These are phyloP conservation scores for Solanum neorickii DNA, from an alignment of 257 asterid genomes.

Conservation along the genomic window DNA sequence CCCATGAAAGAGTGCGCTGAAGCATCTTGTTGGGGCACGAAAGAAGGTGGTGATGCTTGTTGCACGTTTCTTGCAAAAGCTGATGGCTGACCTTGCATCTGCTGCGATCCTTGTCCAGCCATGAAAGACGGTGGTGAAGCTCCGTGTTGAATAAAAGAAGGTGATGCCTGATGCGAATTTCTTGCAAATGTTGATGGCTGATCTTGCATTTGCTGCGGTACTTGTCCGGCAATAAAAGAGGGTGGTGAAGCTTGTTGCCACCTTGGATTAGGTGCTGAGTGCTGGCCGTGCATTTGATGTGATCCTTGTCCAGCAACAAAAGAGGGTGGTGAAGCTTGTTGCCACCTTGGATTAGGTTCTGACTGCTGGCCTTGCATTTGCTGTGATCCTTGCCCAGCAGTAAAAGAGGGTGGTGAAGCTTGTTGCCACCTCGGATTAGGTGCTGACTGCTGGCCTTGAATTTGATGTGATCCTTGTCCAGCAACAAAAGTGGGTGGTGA, in stretches of 20 bases:
- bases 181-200: background rate
- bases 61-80: background rate
- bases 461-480: slow-evolving; percentile 2
- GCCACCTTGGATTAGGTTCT: background rate
- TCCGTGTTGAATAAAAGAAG: background rate
- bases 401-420: background rate
- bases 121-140: background rate
- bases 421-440: background rate
- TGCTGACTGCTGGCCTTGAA: background rate
- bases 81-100: background rate
- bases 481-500: background rate
- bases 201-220: background rate
- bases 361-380: slow-evolving; percentile 25
- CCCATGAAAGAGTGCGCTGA: background rate
- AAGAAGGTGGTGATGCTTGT: background rate
- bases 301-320: background rate
- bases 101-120: background rate
- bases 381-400: background rate
- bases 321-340: background rate
- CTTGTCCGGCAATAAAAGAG: background rate
- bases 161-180: background rate
- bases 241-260: background rate
- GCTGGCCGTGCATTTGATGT: background rate
- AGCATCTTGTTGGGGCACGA: background rate
- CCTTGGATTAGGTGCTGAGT: background rate